Conservation (phyloP, 2,329 filamentous ascomycete species). For the Fusarium torreyae region DNA sequence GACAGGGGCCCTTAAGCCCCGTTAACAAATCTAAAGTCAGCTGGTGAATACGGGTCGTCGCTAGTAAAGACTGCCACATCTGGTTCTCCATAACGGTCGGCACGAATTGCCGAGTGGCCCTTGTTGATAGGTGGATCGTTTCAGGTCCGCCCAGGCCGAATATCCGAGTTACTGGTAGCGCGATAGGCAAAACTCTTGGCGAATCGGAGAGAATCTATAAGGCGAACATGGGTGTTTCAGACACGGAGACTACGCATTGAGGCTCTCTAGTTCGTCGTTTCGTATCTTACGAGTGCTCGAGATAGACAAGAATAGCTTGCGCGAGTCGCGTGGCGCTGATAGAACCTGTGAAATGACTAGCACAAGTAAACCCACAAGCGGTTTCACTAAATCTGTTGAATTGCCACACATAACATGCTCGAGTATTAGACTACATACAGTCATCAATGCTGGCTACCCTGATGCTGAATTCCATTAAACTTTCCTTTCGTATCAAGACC, state of each 20-base stretch:
- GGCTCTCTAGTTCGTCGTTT: neutral
- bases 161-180: slow-evolving; percentile 13
- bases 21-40: neutral
- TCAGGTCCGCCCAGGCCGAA: slow-evolving; percentile 24
- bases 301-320: too few relatives aligned
- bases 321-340: too few relatives aligned
- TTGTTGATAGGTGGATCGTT: slow-evolving; percentile 13
- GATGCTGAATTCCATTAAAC: too few relatives aligned
- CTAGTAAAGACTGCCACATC: neutral
- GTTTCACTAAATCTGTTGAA: too few relatives aligned
- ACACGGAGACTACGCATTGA: neutral
- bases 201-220: neutral
- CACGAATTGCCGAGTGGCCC: slow-evolving; percentile 17
- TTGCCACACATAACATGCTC: too few relatives aligned
- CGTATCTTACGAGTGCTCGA: neutral
- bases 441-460: too few relatives aligned
- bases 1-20: neutral
- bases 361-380: too few relatives aligned
- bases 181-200: slow-evolving; percentile 3
- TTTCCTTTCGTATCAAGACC: too few relatives aligned
- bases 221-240: neutral
- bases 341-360: too few relatives aligned
- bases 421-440: too few relatives aligned
- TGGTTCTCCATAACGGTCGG: slow-evolving; percentile 1
- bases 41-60: neutral